phyloP scores from a whole-genome alignment of 1,139 yeast species.

The Suhomyces wounanorum region DNA sequence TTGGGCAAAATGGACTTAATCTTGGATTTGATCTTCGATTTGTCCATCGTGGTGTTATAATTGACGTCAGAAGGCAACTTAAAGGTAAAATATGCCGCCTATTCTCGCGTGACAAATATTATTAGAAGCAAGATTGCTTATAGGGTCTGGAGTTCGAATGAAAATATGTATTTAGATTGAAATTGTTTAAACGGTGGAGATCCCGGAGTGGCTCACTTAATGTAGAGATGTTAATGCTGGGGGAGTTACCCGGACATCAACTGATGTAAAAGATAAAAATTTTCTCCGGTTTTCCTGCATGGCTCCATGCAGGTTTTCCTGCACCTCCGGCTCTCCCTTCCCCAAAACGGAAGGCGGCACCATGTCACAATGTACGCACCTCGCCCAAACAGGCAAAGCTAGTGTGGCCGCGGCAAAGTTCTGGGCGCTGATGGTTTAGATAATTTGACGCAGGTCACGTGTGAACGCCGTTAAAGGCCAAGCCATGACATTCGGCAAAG shows the following conservation, averaged over 20 bases:
- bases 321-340: background rate
- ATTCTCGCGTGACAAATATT: background rate
- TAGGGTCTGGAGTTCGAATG: background rate
- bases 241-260: constrained; percentile 14
- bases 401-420: background rate
- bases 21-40: constrained; percentile 40
- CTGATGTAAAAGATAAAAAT: constrained; percentile 39
- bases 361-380: background rate
- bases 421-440: background rate
- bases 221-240: background rate
- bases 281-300: constrained; percentile 12
- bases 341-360: background rate
- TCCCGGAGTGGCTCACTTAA: background rate
- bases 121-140: background rate
- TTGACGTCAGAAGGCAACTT: background rate
- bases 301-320: constrained; percentile 2
- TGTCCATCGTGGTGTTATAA: constrained; percentile 29
- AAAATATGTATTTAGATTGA: background rate
- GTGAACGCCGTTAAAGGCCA: background rate
- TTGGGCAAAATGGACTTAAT: constrained; percentile 42
- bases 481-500: background rate
- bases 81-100: background rate
- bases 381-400: background rate
- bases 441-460: background rate
- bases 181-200: background rate